phyloP scores from a whole-genome alignment of 2,329 filamentous ascomycete genomes.

The Diaporthe batatas region DNA sequence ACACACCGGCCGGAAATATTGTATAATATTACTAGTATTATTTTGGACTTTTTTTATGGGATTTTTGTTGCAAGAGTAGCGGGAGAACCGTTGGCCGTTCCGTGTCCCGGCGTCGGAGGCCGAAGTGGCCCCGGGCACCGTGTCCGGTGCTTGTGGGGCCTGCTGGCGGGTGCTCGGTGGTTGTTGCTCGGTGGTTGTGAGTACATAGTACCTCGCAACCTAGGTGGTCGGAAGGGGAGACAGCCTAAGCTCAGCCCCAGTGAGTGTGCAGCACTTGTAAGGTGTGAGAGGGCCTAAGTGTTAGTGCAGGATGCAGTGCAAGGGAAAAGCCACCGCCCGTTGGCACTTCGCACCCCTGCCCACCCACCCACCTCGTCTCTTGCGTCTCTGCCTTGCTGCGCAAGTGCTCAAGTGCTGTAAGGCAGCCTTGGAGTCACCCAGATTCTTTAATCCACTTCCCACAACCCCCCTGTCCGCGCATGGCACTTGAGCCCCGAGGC shows the following conservation, averaged over 20 bases:
- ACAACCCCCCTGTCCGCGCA: neutral
- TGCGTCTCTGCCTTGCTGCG: conserved; percentile 35
- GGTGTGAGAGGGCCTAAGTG: conserved; percentile 6
- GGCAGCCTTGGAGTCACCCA: conserved; percentile 36
- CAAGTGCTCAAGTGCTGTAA: conserved; percentile 32
- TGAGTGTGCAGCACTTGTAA: neutral
- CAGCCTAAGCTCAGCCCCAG: conserved; percentile 14
- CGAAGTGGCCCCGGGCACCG: no score
- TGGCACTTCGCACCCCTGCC: conserved; percentile 7
- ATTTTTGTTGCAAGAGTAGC: no score
- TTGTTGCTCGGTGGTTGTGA: no score
- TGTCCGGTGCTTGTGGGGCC: no score
- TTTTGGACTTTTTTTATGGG: no score
- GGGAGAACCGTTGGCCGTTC: no score
- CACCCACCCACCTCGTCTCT: conserved; percentile 23
- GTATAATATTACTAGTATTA: no score
- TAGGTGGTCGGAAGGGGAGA: no score
- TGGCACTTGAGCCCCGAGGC: conserved; percentile 32
- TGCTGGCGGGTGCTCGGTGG: no score
- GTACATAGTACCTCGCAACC: no score
- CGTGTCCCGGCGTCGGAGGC: no score
- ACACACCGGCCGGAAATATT: no score
- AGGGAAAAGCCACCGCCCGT: conserved; percentile 34
- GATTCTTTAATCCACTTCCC: conserved; percentile 32
- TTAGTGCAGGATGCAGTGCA: conserved; percentile 26